Evolutionary conservation across 257 asterid genomes (phyloP), one percentile per base, ranked within the genome.

Genomic region (Capsicum pubescens): DNA sequence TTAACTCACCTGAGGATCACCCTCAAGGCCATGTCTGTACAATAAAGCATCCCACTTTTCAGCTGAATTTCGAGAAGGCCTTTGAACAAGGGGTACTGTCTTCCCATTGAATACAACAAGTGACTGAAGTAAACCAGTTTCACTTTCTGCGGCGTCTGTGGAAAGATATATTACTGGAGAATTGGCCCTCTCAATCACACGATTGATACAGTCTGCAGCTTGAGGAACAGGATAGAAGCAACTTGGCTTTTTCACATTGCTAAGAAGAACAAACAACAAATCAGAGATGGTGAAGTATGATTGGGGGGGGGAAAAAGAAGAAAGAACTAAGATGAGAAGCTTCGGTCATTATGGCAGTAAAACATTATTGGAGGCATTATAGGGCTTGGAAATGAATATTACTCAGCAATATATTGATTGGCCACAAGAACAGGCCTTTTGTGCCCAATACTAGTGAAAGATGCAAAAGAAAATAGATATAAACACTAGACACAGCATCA

Each of bases 11-110:
- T 95, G 99, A 83, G 92, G 3, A 85, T 97, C 93, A 78, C 90
- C 97, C 83, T 95, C 97, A 70, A 97, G 94, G 72, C 96, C 92
- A 82, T 94, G 97, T 87, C 99, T 91, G 85, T 97, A 95, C 77
- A 95, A 86, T 82, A 97, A 88, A 84, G 99, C 99, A 90, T 97
- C 97, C 99, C 99, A 97, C 77, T 97, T 97, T 88, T 97, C 99
- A 60, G 98, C 99, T 35, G 92, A 72, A 86, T 93, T 92, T 84
- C 98, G 98, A 79, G 86, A 87, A 12, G 99, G 99, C 86, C 99
- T 92, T 86, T 72, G 89, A 83, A 97, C 97, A 83, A 97, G 99
- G 11, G 98, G 99, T n/a, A 95, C 98, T n/a, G 88, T 88, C 88
- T 94, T 97, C 84, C 97, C 95, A 82, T 93, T 90, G 88, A 87